phyloP scores from a whole-genome alignment of 1,284 basidiomycete genomes.

The Golubevia pallescens region DNA sequence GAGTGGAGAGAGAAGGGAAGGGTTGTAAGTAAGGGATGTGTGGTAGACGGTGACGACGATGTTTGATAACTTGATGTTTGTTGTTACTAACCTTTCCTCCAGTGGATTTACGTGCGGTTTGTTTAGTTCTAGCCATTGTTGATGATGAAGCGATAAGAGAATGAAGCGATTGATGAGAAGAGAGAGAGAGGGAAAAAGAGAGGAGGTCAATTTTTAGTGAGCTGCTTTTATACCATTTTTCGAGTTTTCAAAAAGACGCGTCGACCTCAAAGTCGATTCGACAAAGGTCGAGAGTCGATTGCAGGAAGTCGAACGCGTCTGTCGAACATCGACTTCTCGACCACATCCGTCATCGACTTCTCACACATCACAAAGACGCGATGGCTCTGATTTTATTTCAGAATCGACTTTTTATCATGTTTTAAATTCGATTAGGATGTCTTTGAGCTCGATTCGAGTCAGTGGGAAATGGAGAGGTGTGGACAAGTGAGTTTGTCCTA shows the following conservation, averaged over 20 bases:
- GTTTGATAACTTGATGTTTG: no score
- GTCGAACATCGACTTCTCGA: not conserved
- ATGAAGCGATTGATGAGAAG: not conserved
- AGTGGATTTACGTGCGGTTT: slow-evolving; percentile 64
- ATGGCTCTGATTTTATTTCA: no score
- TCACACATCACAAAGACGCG: not conserved
- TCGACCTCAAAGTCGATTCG: not conserved
- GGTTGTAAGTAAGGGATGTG: slow-evolving; percentile 11
- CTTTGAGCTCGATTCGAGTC: no score
- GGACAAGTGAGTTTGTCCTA: no score
- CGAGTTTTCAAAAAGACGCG: not conserved
- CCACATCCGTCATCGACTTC: not conserved
- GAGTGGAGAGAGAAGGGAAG: no score
- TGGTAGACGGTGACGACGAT: not conserved
- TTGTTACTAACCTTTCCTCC: slow-evolving; percentile 53
- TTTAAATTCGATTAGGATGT: no score
- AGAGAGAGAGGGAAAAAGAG: slow-evolving; percentile 1
- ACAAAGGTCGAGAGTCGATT: not conserved
- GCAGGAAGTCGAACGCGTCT: not conserved
- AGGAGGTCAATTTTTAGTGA: not conserved
- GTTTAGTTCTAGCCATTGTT: slow-evolving; percentile 57
- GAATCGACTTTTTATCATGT: no score
- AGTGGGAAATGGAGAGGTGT: no score
- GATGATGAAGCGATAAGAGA: not conserved
- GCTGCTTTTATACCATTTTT: not conserved